Conservation (phyloP, 2,329 filamentous ascomycete species). For the Paecilomyces fulvus region DNA sequence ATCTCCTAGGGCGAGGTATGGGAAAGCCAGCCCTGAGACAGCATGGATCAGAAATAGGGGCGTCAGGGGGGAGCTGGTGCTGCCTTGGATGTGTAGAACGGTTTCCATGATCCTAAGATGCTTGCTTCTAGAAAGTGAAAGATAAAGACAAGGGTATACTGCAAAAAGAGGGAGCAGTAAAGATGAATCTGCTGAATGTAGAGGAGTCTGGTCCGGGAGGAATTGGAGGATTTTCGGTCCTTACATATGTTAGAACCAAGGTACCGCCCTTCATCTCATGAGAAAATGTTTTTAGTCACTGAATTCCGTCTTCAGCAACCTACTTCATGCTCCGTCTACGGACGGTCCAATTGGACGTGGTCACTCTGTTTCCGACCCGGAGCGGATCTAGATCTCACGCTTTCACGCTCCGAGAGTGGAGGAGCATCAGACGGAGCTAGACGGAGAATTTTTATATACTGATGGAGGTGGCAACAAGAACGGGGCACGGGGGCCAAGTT, state of each 20-base stretch:
- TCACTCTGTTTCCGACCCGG: background rate
- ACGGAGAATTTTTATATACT: background rate
- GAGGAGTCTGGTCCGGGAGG: background rate
- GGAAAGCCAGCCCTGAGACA: conserved; percentile 12
- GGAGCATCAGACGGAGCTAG: background rate
- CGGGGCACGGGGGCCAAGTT: background rate
- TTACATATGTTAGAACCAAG: background rate
- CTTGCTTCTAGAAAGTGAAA: background rate
- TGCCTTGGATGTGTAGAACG: conserved; percentile 13
- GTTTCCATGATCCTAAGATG: conserved; percentile 7
- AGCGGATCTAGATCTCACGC: background rate
- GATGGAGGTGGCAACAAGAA: background rate
- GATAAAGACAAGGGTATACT: background rate
- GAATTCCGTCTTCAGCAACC: background rate
- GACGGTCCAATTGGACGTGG: background rate
- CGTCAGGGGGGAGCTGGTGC: conserved; percentile 8
- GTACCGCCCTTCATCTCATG: background rate
- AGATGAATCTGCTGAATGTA: background rate
- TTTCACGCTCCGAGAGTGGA: background rate
- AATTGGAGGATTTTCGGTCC: background rate
- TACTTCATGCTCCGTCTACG: background rate
- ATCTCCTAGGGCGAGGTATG: conserved; percentile 13
- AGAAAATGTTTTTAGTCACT: background rate
- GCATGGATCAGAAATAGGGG: conserved; percentile 13
- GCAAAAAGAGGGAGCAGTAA: background rate